Evolutionary conservation across 257 asterid species (phyloP), one percentile per base, ranked within the genome.

Genomic region (Mitragyna speciosa): DNA sequence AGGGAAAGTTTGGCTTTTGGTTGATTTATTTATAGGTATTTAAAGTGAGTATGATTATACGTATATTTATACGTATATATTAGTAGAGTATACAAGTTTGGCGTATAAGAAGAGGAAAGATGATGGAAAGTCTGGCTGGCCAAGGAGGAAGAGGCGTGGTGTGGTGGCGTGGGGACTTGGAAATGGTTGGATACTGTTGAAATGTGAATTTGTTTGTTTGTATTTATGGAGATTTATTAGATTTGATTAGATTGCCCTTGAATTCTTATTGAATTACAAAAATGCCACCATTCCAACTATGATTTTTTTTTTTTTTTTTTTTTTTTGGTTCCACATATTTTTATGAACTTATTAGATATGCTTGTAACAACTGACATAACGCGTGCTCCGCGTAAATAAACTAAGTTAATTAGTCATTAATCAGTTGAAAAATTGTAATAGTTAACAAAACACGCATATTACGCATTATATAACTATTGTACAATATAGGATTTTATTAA

Each of bases 51-150:
- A 58, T n/a, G 43, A 16, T 33, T 74, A 20, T 39, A 63, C 36
- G 69, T 59, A 39, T 75, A n/a, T n/a, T 33, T 74, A 20, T 39
- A 63, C 36, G 69, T 59, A 39, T 75, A n/a, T n/a, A 58, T 58
- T 6, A 7, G 12, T 58, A 56, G 54, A 36, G 41, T 36, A 36
- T 33, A 56, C 36, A 36, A 66, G 47, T 12, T 1, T 45, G 49
- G 49, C 11, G 49, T 9, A 6, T 45, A 5, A 5, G 49, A 22
- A 41, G 72, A 61, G 79, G 39, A 43, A 15, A 19, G 51, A 33
- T 16, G 5, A 20, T 0, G 56, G 2, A 36, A 4, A 22, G 41
- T 36, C 41, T 36, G 17, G 33, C 22, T 9, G n/a, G 45, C 36
- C 65, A 6, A 20, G 31, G 49, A 10, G 76, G 64, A 31, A 45